These are phyloP conservation scores for Leccinum aurantiacum DNA, from an alignment of 768 basidiomycete genomes.

Conservation along the genomic window DNA sequence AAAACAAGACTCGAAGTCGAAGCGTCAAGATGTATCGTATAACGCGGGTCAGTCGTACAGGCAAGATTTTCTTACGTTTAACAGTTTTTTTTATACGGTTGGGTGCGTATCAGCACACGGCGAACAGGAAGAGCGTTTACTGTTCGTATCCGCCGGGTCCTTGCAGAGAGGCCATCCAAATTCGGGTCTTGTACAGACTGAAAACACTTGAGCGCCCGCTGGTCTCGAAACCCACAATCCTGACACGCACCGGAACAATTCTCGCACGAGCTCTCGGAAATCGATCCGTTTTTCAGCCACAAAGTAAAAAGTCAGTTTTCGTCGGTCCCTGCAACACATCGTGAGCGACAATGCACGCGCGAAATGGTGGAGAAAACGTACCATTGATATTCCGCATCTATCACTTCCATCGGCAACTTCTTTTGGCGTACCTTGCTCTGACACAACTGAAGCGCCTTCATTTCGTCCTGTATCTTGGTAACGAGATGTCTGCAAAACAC, in stretches of 20 bases:
- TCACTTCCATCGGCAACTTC: slow-evolving; percentile 97
- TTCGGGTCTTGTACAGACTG: slow-evolving; percentile 89
- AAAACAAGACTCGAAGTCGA: not conserved
- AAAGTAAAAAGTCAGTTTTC: slow-evolving; percentile 98
- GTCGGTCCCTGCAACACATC: slow-evolving; percentile 72
- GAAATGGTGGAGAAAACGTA: slow-evolving; percentile 36
- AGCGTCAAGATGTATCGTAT: slow-evolving; percentile 27
- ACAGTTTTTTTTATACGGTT: slow-evolving; percentile 10
- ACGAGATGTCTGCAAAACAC: slow-evolving; percentile 59
- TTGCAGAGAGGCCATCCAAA: slow-evolving; percentile 91
- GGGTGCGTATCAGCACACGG: not conserved
- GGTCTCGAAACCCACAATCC: not conserved
- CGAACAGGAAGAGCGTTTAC: slow-evolving; percentile 22
- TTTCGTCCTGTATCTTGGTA: slow-evolving; percentile 86
- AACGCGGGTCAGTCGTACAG: slow-evolving; percentile 15
- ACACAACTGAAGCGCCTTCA: slow-evolving; percentile 88
- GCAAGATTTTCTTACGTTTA: not conserved
- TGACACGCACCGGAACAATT: slow-evolving; percentile 73
- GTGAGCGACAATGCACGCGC: not conserved
- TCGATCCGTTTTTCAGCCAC: slow-evolving; percentile 94
- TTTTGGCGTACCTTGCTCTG: slow-evolving; percentile 90
- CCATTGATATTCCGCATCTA: slow-evolving; percentile 99
- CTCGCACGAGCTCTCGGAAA: slow-evolving; percentile 94
- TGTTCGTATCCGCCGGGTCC: slow-evolving; percentile 47
- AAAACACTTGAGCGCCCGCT: slow-evolving; percentile 1